Base-by-base conservation (phyloP, 2,329 filamentous ascomycete genomes). In the Curvularia verruculosa region DNA sequence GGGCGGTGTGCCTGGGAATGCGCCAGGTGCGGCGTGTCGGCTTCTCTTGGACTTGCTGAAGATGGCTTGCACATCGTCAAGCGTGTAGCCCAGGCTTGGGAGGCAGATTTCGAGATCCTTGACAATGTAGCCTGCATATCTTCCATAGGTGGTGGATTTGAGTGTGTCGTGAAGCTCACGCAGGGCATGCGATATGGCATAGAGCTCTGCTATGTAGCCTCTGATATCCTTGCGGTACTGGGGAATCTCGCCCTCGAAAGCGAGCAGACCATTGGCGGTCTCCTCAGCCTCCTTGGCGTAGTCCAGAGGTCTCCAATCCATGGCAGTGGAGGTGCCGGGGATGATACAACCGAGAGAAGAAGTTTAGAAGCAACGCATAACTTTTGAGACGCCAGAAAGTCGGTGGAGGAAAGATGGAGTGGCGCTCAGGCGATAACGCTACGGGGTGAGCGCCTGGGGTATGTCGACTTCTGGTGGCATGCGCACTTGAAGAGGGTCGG, bases 171-270 rank as follows among this genome's bases (percentile, higher is more conserved):
- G 78, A 37, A 87, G 72, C 40, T 74, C 75, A 44, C 80, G 79
- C 23, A 87, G 74, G 8, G 75, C 77, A 46, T 79, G 77, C 54
- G 82, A 83, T 68, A 87, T 82, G 49, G 78, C 78, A 66, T 83
- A 85, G 23, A 87, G 77, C 58, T 84, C 79, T 52, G 81, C 79
- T 50, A 87, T 82, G 26, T 83, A 71, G 29, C 77, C 77, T 23
- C 83, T 83, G 63, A 87, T 83, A 41, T 84, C 81, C 29, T 81
- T 79, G 31, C 80, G 76, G 64, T 81, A 74, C 50, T 83, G 77
- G 7, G 82, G 80, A 47, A 86, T 79, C 61, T 80, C 78, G 54
- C 77, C 75, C 49, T 82, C 74, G 69, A 86, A 84, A 40, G 74
- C 67, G 58, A 77, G 76, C 58, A 87, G 78, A 54, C 79, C 80